Evolutionary conservation across 768 basidiomycete genomes (phyloP).

Genomic region (Podaxis rugospora): DNA sequence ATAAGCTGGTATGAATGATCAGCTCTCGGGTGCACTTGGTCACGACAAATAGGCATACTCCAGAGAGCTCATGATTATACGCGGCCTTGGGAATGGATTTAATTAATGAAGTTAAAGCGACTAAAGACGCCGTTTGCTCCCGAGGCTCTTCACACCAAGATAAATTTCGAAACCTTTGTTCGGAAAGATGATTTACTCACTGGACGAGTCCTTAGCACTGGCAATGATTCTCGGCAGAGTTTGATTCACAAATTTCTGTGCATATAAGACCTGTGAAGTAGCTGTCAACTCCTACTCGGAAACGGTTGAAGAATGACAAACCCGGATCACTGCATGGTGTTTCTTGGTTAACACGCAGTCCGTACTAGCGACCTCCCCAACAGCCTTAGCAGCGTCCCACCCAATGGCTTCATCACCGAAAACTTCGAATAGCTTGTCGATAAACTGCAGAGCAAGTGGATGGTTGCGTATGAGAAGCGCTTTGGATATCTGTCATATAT

Average conservation of each 20-base stretch:
- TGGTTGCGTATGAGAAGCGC: conserved; percentile 77
- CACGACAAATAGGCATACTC: conserved; percentile 31
- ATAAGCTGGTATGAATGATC: conserved; percentile 54
- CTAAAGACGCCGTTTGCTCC: conserved; percentile 66
- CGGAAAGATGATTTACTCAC: conserved; percentile 31
- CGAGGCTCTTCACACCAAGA: conserved; percentile 34
- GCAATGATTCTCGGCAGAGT: conserved; percentile 73
- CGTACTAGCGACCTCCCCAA: conserved; percentile 61
- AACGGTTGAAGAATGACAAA: conserved; percentile 25
- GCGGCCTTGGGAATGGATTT: conserved; percentile 73
- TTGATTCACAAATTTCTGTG: conserved; percentile 69
- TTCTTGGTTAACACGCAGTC: conserved; percentile 70
- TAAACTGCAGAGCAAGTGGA: conserved; percentile 45
- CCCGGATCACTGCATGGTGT: conserved; percentile 77
- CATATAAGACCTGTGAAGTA: conserved; percentile 57
- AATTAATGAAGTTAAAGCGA: conserved; percentile 80
- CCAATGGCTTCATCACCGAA: conserved; percentile 64
- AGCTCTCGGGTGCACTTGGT: neutral
- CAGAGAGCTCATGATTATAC: conserved; percentile 65
- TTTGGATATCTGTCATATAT: conserved; percentile 57
- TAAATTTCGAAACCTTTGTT: neutral
- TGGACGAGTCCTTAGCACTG: conserved; percentile 51
- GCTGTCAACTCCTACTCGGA: neutral
- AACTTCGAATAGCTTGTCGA: conserved; percentile 63
- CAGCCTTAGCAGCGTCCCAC: conserved; percentile 69